Base-by-base conservation (phyloP, 2,329 filamentous ascomycete genomes). In the Escovopsis weberi region DNA sequence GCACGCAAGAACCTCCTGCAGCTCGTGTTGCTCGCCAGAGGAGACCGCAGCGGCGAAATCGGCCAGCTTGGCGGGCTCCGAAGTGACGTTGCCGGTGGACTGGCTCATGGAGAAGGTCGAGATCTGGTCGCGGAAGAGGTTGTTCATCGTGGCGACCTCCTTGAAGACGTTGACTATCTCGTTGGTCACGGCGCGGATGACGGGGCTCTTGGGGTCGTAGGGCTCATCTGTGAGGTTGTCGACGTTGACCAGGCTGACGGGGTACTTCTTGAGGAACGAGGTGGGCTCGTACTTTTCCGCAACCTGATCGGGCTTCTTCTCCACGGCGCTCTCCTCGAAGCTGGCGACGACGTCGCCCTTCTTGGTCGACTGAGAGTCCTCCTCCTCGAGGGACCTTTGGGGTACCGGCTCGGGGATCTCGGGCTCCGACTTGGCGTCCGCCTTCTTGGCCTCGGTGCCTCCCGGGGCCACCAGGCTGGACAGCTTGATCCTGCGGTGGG, bases 121-220 rank as follows among this genome's bases (percentile, higher is more conserved):
- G 43, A 98, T 94, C 58, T 98, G 91, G 56, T 98, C 91, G 45
- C 89, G 78, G 71, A 98, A 98, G 18, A 98, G 72, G 46, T 84
- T 86, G 65, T 96, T 98, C 63, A 95, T 78, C 37, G 80, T 82
- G 9, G 89, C 89, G 42, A 98, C 86, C 59, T 96, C 88, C 65
- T 95, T 96, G 70, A 95, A 96, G 1, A 94, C 91, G 59, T 95
- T 96, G 58, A 98, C 87, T 47, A 98, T 96, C 65, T 98, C 93
- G 55, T 89, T 94, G 40, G 89, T 91, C 38, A 98, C 79, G 11
- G 91, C 91, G 43, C 86, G 81, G 46, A 96, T 87, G 32, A 91
- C 80, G 15, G 82, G 81, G 55, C 83, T 91, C 63, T 89, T 93
- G 56, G 86, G 82, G 59, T 96, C 91, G 58, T 85, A 85, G 0